Evolutionary conservation across 2,329 filamentous ascomycete species (phyloP).

Genomic region (Trichoderma afroharzianum): DNA sequence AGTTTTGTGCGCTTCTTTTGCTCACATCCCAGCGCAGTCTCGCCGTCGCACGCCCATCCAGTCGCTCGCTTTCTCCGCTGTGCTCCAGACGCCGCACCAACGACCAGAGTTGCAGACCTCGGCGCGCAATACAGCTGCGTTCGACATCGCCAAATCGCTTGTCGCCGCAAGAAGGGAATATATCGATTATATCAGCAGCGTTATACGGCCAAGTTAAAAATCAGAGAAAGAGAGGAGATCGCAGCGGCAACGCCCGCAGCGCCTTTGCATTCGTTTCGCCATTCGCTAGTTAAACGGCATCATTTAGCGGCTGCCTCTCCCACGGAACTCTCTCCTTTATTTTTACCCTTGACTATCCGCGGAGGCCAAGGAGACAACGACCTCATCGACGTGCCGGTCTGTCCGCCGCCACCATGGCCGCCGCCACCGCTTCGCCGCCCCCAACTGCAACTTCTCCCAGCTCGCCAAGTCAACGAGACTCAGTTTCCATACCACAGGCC

Average conservation of each 20-base stretch:
- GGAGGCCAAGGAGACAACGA: constrained; percentile 2
- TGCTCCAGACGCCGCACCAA: constrained; percentile 2
- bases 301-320: constrained; percentile 2
- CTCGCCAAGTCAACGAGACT: constrained; percentile 10
- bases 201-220: background rate
- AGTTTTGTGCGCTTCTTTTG: background rate
- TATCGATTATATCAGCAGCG: background rate
- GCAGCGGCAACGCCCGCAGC: background rate
- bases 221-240: background rate
- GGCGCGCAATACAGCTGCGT: background rate
- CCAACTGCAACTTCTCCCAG: constrained; percentile 29
- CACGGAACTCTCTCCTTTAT: background rate
- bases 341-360: background rate
- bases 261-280: background rate
- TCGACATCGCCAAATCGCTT: background rate
- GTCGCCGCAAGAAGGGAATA: background rate
- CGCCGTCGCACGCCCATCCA: constrained; percentile 10
- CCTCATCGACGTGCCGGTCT: constrained; percentile 6
- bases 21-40: background rate
- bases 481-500: constrained; percentile 5
- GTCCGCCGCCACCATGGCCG: constrained; percentile 30
- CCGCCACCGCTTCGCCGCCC: constrained; percentile 35
- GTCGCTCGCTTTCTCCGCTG: constrained; percentile 17
- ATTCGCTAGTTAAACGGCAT: background rate
- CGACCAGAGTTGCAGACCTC: constrained; percentile 1